Percentiles rank a stretch among this genome's conserved stretches.
phyloP scores from a whole-genome alignment of 208 protist genomes.

The Wallacemonas sp. region DNA sequence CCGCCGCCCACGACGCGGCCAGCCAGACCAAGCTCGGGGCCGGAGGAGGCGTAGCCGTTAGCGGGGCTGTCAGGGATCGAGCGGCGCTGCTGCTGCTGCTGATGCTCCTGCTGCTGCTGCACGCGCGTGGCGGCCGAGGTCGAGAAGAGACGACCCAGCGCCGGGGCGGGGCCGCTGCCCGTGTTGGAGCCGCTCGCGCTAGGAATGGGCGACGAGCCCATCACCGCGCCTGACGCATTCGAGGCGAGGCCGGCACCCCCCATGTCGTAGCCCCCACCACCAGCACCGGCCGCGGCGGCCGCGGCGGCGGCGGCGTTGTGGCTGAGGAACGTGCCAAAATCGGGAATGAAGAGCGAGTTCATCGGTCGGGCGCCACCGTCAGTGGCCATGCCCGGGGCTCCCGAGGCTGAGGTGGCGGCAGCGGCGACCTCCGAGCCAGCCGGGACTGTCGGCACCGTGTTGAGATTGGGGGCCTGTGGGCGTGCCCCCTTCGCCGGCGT shows the following conservation, averaged over 20 bases:
- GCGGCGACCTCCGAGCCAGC: too few species aligned
- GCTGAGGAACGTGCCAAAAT: constrained; percentile 14
- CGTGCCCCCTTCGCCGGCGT: too few species aligned
- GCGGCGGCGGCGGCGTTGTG: background rate
- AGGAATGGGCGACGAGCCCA: background rate
- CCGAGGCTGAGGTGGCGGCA: too few species aligned
- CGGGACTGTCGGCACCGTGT: too few species aligned
- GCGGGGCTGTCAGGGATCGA: background rate
- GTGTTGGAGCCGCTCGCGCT: background rate
- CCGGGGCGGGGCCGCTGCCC: background rate
- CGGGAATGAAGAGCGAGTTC: constrained; percentile 13
- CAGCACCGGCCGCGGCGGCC: too few species aligned
- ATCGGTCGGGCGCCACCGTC: too few species aligned
- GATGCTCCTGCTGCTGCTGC: constrained; percentile 11
- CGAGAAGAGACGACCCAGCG: constrained; percentile 10
- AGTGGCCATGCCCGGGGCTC: too few species aligned
- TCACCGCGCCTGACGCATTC: background rate
- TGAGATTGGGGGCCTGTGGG: too few species aligned
- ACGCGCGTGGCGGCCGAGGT: background rate
- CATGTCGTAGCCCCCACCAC: background rate
- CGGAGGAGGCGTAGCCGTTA: background rate
- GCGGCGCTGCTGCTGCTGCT: constrained; percentile 10
- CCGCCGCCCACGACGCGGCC: background rate
- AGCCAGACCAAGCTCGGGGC: constrained; percentile 9
- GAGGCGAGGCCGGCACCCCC: background rate